Base-by-base conservation (phyloP, 257 asterid genomes). In the Salvia rosmarinus region DNA sequence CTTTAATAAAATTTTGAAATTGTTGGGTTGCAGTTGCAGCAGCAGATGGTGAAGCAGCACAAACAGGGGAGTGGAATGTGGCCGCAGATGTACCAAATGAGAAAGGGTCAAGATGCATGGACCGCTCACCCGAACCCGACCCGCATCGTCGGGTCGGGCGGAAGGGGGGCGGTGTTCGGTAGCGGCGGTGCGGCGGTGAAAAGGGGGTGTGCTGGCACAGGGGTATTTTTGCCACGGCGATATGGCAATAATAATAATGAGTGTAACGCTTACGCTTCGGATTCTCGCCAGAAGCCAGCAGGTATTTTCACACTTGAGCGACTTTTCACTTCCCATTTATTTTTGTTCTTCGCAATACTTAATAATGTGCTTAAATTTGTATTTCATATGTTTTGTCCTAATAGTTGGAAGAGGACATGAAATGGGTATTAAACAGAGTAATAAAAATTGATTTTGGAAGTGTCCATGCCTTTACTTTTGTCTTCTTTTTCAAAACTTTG, bases 181-280 rank as follows among this genome's bases (percentile, higher is more conserved):
- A 81, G 70, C 14, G 79, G 75, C 16, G 66, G 52, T 23, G 71
- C 77, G 77, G 78, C 63, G 74, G 79, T 40, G 62, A 86, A 88
- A 64, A 84, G 70, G 35, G 83, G 52, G 23, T 78, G 96, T 59
- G 80, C 85, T 32, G 97, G 97, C 51, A 91, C 97, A 19, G 97
- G 97, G 20, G 96, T 89, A 16, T 91, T 91, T 75, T 58, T 89
- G 77, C 97, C 96, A 1, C 82, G 96, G 69, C 78, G 82, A 55
- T 85, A 85, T 67, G 87, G 66, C 8, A 68, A 46, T 32, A 64
- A 13, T 49, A 67, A 21, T 46, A 49, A 35, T 49, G 30, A 42
- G 12, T 13, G 34, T 30, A 67, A 49, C 76, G 68, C 49, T 67
- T 67, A 25, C 55, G 37, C 81, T 46, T 55, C 87, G 5, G 87